Evolutionary conservation across 352 stramenopile genomes (phyloP), one percentile per base, ranked within the genome.

Genomic region (Pythium folliculosum): DNA sequence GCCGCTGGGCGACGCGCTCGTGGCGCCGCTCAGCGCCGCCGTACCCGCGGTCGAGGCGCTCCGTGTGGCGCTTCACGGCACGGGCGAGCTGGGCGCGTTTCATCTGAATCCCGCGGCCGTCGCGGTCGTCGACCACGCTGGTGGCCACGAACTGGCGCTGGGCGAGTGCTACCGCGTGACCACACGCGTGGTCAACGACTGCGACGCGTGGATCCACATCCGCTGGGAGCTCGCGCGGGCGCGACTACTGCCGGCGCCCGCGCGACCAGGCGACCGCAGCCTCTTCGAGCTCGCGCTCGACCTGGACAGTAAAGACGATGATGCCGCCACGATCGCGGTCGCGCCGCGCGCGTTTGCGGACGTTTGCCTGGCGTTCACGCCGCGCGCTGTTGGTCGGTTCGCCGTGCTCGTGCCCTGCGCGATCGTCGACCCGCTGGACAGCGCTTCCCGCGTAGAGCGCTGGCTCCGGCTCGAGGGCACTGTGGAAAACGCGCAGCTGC

Each of bases 381-480:
- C 82, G 3, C 52, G 71, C 23, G 70, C 71, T 2, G 80, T 75
- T 4, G 47, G 55, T 5, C n/a, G 21, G 14, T 92, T 91, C 61
- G 82, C 73, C 1, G 47, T 91, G 6, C 68, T 68, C 7, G 63
- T 92, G 5, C 78, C 78, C 10, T 83, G 79, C 7, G 48, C 37
- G 13, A 80, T 88, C 44, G 60, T 72, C 21, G 44, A 7, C 6
- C 22, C 48, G 35, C 19, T 9, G 19, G 17, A 25, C 23, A 14
- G 17, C 60, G 1, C 9, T 9, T 2, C 9, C 3, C 37, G 17
- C 0, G 82, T 84, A 50, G 73, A 82, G 51, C 81, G 78, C 1
- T 88, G 77, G 78, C 27, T 92, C 60, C 69, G 84, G 25, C 61
- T 90, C 12, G 74, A 88, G 70, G 85, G 82, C 7, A 30, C 52